Base-by-base conservation (phyloP, 768 basidiomycete genomes). In the Glaciozyma martinii region DNA sequence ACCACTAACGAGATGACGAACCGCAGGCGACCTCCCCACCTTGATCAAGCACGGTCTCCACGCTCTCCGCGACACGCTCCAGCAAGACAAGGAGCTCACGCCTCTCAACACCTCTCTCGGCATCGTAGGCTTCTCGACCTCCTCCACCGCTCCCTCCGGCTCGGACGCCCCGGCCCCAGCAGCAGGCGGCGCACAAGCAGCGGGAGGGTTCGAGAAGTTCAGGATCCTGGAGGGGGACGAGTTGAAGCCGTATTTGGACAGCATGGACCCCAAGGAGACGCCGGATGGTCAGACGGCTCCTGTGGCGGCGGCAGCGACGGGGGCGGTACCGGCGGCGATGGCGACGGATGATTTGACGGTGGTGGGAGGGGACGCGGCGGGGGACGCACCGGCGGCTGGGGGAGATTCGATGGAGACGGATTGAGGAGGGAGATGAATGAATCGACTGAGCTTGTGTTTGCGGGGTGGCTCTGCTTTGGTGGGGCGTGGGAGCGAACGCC, bases 31-130 rank as follows among this genome's bases (percentile, higher is more conserved):
- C 49, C 80, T 97, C 59, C 88, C 93, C 75, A 86, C 91, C 47
- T 82, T 99, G 42, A 85, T 98, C 77, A 83, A 82, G 70, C 95
- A 99, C 74, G 95, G 95, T 21, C 82, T 99, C 46, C 88, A 92
- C 65, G 94, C 95, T 18, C 83, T 99, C 21, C 86, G 91, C 37
- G 94, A 98, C 76, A 98, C 95, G 3, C 83, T 99, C 44, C 95
- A 98, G 74, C 95, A 99, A 75, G 95, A 98, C 80, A 99, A 99
- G 77, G 91, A 89, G 73, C 85, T 98, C 62, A 92, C 86, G 23
- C 79, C 86, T 71, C 84, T 88, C 76, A 99, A 99, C 80, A 99
- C 95, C 2, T 91, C 89, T 15, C 85, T 98, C 71, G 93, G 91
- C 37, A 89, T 99, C 74, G 81, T 97, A 65, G 94, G 94, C 15